Evolutionary conservation across 208 protist species (phyloP).

Genomic region (Phytomonas serpens): DNA sequence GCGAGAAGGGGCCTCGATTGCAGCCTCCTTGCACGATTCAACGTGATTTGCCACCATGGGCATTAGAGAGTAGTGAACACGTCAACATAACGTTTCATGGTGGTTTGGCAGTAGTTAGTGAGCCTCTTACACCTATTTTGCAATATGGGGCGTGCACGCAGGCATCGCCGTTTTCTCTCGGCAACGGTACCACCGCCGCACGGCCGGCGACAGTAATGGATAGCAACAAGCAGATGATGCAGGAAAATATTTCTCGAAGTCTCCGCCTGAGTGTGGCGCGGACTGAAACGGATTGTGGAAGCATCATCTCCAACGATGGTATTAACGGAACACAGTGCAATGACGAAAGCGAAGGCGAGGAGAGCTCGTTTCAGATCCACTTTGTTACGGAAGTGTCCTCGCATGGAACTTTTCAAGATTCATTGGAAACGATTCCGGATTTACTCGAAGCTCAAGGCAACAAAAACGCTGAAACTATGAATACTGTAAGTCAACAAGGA

Average conservation of each 20-base stretch:
- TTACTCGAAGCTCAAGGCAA: not conserved
- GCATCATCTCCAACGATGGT: not conserved
- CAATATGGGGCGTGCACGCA: not conserved
- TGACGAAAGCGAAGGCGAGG: not conserved
- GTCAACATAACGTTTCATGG: too few species aligned
- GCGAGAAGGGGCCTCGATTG: too few species aligned
- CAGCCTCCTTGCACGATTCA: too few species aligned
- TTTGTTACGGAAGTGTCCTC: not conserved
- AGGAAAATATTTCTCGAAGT: not conserved
- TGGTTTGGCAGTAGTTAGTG: not conserved
- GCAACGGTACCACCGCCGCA: too few species aligned
- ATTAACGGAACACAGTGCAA: not conserved
- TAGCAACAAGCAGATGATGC: conserved; percentile 4
- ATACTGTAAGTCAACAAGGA: not conserved
- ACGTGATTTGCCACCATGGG: too few species aligned
- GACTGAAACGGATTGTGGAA: not conserved
- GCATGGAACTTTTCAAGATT: not conserved
- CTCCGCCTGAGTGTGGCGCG: not conserved
- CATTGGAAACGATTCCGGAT: not conserved
- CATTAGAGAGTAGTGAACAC: too few species aligned
- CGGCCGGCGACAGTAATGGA: conserved; percentile 12
- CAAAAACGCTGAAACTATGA: not conserved
- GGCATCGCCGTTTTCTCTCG: not conserved
- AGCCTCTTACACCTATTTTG: not conserved
- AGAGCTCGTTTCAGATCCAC: not conserved